A percentile compares a stretch with the other conserved stretches of the same genome.
These are phyloP conservation scores for Dactylella cylindrospora DNA, from an alignment of 2,329 filamentous ascomycete genomes.

Conservation along the genomic window DNA sequence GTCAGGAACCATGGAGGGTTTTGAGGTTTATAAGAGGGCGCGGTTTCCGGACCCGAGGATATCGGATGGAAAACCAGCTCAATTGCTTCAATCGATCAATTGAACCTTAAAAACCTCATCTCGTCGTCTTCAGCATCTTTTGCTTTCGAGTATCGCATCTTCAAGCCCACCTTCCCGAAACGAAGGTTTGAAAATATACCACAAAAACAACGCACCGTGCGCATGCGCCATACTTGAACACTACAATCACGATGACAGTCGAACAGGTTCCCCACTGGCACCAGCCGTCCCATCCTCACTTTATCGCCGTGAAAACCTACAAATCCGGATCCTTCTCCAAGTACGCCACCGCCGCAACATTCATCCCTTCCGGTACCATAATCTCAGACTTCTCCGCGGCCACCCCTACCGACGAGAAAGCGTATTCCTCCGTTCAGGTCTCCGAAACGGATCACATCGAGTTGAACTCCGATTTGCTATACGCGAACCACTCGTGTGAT, in stretches of 20 bases:
- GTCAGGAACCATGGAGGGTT: no score
- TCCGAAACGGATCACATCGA: conserved; percentile 61
- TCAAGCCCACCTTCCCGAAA: conserved; percentile 7
- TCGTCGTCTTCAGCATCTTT: no score
- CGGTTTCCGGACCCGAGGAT: background rate
- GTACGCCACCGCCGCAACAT: conserved; percentile 31
- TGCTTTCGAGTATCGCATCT: conserved; percentile 4
- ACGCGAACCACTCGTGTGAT: conserved; percentile 69
- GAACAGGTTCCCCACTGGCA: conserved; percentile 32
- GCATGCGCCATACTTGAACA: no score
- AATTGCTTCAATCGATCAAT: conserved; percentile 1
- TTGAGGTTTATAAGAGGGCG: conserved; percentile 23
- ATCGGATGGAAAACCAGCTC: conserved; percentile 3
- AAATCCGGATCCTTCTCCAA: conserved; percentile 32
- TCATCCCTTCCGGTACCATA: conserved; percentile 64
- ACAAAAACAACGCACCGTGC: conserved; percentile 7
- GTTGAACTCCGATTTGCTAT: conserved; percentile 67
- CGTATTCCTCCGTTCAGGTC: conserved; percentile 67
- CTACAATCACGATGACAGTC: conserved; percentile 33
- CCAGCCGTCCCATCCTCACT: conserved; percentile 32
- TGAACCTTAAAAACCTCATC: conserved; percentile 13
- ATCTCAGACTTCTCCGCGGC: conserved; percentile 69
- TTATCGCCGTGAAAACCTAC: conserved; percentile 43
- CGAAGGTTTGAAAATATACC: conserved; percentile 1
- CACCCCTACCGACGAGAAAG: conserved; percentile 61